Evolutionary conservation across 495 filamentous ascomycete genomes (phyloP).

Genomic region (Amorphotheca resinae): DNA sequence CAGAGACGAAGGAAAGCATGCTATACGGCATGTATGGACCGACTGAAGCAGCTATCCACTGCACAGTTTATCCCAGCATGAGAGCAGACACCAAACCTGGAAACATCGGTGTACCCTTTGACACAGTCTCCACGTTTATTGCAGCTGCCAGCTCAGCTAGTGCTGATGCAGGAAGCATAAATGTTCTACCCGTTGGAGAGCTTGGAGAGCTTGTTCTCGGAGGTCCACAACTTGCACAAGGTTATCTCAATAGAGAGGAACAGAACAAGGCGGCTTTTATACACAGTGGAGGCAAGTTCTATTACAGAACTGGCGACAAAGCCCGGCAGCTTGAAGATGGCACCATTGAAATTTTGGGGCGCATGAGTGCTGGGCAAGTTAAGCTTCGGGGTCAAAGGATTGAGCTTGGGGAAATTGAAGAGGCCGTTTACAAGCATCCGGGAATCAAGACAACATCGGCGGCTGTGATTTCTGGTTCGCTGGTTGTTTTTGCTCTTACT

Average conservation of each 20-base stretch:
- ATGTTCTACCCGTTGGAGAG: constrained; percentile 49
- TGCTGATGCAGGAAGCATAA: constrained; percentile 20
- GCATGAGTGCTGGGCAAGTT: constrained; percentile 65
- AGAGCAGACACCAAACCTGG: constrained; percentile 35
- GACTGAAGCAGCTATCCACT: constrained; percentile 75
- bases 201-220: constrained; percentile 75
- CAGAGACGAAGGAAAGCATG: constrained; percentile 30
- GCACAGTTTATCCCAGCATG: constrained; percentile 42
- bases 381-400: constrained; percentile 74
- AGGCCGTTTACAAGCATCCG: constrained; percentile 42
- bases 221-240: constrained; percentile 63
- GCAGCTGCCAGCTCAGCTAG: constrained; percentile 27
- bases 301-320: constrained; percentile 82
- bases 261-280: constrained; percentile 61
- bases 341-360: constrained; percentile 67
- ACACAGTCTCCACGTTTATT: constrained; percentile 66
- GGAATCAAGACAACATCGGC: constrained; percentile 41
- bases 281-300: constrained; percentile 32
- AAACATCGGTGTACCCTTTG: constrained; percentile 59
- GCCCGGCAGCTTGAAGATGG: constrained; percentile 57
- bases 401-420: constrained; percentile 75
- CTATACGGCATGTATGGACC: constrained; percentile 83
- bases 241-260: constrained; percentile 73
- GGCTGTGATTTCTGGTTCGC: constrained; percentile 41
- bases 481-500: constrained; percentile 57